Conservation (phyloP, 805 yeast species). For the Lachancea fermentati region DNA sequence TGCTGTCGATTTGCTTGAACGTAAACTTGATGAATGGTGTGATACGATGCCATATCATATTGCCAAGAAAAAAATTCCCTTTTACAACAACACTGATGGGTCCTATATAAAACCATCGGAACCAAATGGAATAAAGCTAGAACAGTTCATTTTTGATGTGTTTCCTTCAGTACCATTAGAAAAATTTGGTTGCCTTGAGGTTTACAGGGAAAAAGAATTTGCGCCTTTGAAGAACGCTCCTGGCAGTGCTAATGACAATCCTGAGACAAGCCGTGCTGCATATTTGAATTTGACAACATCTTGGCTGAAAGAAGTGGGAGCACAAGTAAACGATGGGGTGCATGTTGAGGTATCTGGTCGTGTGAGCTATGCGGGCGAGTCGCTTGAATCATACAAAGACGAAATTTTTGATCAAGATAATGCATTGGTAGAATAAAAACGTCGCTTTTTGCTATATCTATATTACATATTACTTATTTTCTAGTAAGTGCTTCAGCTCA, state of each 20-base stretch:
- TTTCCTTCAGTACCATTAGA: constrained; percentile 68
- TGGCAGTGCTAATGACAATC: constrained; percentile 77
- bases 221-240: constrained; percentile 91
- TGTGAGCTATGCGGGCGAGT: constrained; percentile 73
- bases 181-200: constrained; percentile 89
- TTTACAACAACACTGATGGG: constrained; percentile 44
- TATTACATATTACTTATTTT: constrained; percentile 4
- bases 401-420: constrained; percentile 30
- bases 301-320: constrained; percentile 77
- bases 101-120: constrained; percentile 52
- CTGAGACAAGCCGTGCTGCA: constrained; percentile 69
- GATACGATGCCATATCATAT: constrained; percentile 83
- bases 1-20: constrained; percentile 63
- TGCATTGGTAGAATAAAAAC: constrained; percentile 19
- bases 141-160: constrained; percentile 95
- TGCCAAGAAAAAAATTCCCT: constrained; percentile 84
- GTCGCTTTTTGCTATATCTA: not conserved
- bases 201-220: constrained; percentile 76
- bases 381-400: constrained; percentile 52
- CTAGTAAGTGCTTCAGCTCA: constrained; percentile 24
- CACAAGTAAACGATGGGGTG: constrained; percentile 40
- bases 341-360: constrained; percentile 73
- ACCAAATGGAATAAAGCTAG: constrained; percentile 90
- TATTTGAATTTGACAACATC: constrained; percentile 60
- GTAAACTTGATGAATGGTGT: constrained; percentile 64